A percentile compares a stretch with the other conserved stretches of the same genome.
phyloP scores from a whole-genome alignment of 2,329 filamentous ascomycete species.

The Claviceps sorghi region DNA sequence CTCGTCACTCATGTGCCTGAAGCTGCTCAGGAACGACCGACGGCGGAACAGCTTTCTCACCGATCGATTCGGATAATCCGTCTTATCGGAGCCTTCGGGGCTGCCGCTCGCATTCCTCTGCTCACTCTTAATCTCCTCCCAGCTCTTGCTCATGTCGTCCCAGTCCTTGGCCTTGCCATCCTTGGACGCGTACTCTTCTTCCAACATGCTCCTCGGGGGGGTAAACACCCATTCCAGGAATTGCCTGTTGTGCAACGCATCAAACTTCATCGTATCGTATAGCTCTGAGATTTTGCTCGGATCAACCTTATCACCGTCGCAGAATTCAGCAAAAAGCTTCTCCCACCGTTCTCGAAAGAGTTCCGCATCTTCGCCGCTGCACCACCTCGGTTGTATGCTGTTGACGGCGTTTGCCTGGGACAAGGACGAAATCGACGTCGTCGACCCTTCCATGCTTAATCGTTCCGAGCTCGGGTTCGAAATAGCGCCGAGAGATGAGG shows the following conservation, averaged over 20 bases:
- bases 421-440: conserved; percentile 30
- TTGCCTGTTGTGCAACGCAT: conserved; percentile 88
- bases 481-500: conserved; percentile 46
- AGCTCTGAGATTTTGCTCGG: conserved; percentile 97
- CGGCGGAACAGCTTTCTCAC: conserved; percentile 40
- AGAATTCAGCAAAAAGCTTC: conserved; percentile 93
- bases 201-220: conserved; percentile 63
- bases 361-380: conserved; percentile 86
- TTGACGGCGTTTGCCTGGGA: conserved; percentile 49
- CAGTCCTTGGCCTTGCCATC: conserved; percentile 27
- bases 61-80: conserved; percentile 23
- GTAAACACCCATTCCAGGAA: conserved; percentile 98
- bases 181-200: conserved; percentile 45
- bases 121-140: conserved; percentile 23
- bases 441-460: conserved; percentile 25
- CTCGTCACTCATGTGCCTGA: conserved; percentile 36
- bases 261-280: conserved; percentile 99
- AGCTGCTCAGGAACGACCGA: conserved; percentile 43
- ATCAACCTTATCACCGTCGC: conserved; percentile 92
- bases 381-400: conserved; percentile 82
- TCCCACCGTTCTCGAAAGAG: conserved; percentile 96
- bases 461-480: conserved; percentile 36
- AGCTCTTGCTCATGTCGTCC: conserved; percentile 22
- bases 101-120: conserved; percentile 14
- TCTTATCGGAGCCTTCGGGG: conserved; percentile 24